Base-by-base conservation (phyloP, 306 rosid species). In the Lupinus albus region DNA sequence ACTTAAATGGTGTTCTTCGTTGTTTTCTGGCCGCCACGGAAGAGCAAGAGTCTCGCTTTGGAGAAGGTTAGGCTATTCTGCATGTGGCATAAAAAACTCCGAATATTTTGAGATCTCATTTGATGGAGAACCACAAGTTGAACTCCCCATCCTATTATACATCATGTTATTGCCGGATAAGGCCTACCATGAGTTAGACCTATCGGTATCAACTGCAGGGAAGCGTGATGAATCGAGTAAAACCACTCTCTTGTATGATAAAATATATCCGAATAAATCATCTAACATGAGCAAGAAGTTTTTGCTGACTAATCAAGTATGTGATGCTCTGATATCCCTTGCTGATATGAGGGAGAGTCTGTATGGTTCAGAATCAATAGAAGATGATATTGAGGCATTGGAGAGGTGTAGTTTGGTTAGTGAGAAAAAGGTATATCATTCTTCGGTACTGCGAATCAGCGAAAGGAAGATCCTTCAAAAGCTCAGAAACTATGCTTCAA, bases 41-140 rank as follows among this genome's bases (percentile, higher is more conserved):
- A 74, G 95, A 81, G 75, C 89, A 33, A 84, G 96, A 75, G 74
- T 83, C 20, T 81, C 93, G 17, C 78, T 92, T 10, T 92, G 96
- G 96, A 89, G 83, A 84, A 86, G 78, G 78, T 67, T 89, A 72
- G 89, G 72, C 73, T 76, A 79, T 61, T 79, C 84, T 13, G 79
- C 83, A 21, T 83, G 85, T 73, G 86, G 58, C 54, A 72, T 55
- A 62, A 73, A 80, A 78, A 44, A 89, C 82, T 57, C 77, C 0
- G 98, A 92, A 77, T 92, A 89, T 77, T 92, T 86, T 45, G 95
- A 92, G 86, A 82, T 92, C 49, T 92, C 93, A 47, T 78, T 71
- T 15, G 81, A 77, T 53, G 95, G 98, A 71, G 93, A 88, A 56
- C 98, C 98, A 48, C 89, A 88, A 75, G 74, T 59, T 62, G 98